Percentiles rank a stretch among this genome's conserved stretches.
These are phyloP conservation scores for Isoetes taiwanensis DNA, from an alignment of 75 land plant species.

Conservation along the genomic window DNA sequence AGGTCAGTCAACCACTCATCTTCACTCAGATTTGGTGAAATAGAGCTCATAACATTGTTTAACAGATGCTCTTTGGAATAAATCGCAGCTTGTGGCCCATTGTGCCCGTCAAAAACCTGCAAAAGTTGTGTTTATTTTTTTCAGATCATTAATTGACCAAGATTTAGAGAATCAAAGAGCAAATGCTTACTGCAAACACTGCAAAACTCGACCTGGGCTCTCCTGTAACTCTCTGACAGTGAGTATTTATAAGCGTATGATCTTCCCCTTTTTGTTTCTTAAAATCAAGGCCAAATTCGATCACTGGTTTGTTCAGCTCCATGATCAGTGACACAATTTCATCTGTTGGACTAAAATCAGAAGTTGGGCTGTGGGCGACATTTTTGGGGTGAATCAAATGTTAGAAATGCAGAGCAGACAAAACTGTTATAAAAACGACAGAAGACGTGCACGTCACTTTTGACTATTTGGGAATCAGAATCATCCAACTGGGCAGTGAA, in stretches of 20 bases:
- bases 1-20: not conserved
- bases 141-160: not conserved
- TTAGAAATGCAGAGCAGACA: too few relatives aligned
- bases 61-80: not conserved
- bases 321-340: too few relatives aligned
- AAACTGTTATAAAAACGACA: too few relatives aligned
- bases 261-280: slow-evolving; percentile 7
- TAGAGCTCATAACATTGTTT: not conserved
- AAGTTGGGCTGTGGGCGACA: too few relatives aligned
- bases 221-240: slow-evolving; percentile 1
- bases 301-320: too few relatives aligned
- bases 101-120: slow-evolving; percentile 1
- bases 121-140: too few relatives aligned
- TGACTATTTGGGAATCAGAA: too few relatives aligned
- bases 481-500: too few relatives aligned
- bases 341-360: too few relatives aligned
- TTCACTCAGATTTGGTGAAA: not conserved
- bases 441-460: too few relatives aligned
- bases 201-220: not conserved
- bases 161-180: not conserved
- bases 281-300: too few relatives aligned
- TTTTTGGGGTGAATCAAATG: too few relatives aligned
- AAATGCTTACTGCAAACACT: slow-evolving; percentile 2
- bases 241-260: not conserved
- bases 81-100: not conserved